phyloP scores from a whole-genome alignment of 768 basidiomycete genomes.

The Calocybe cyanea region DNA sequence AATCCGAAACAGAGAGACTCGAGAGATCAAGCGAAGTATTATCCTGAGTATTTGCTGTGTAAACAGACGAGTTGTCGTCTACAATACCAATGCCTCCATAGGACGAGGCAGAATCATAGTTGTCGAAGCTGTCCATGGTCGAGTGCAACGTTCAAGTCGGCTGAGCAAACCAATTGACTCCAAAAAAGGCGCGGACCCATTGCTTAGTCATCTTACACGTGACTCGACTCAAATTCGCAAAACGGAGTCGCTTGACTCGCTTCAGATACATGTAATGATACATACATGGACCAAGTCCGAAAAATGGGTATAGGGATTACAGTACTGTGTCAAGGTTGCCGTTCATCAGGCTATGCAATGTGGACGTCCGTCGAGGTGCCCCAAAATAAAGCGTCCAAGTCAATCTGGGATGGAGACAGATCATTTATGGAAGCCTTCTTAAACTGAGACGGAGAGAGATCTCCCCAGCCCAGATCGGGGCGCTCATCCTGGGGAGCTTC shows the following conservation, averaged over 20 bases:
- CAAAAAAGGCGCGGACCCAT: background rate
- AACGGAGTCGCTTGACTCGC: constrained; percentile 87
- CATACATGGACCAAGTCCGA: constrained; percentile 64
- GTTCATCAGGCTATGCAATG: background rate
- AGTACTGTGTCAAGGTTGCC: background rate
- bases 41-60: constrained; percentile 66
- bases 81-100: constrained; percentile 73
- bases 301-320: constrained; percentile 45
- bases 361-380: background rate
- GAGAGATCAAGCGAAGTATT: constrained; percentile 64
- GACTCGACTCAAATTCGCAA: no score
- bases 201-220: background rate
- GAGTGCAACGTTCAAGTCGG: constrained; percentile 9
- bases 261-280: constrained; percentile 49
- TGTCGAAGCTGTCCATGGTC: constrained; percentile 79
- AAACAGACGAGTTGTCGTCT: constrained; percentile 79
- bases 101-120: constrained; percentile 79
- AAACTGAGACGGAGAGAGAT: background rate
- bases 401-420: background rate
- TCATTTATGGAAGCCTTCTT: background rate
- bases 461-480: background rate
- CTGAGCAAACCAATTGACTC: constrained; percentile 10
- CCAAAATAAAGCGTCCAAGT: constrained; percentile 1
- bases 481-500: background rate
- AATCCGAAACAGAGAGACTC: constrained; percentile 65